Conservation (phyloP, 1,284 basidiomycete genomes). For the Sanghuangporus baumii region DNA sequence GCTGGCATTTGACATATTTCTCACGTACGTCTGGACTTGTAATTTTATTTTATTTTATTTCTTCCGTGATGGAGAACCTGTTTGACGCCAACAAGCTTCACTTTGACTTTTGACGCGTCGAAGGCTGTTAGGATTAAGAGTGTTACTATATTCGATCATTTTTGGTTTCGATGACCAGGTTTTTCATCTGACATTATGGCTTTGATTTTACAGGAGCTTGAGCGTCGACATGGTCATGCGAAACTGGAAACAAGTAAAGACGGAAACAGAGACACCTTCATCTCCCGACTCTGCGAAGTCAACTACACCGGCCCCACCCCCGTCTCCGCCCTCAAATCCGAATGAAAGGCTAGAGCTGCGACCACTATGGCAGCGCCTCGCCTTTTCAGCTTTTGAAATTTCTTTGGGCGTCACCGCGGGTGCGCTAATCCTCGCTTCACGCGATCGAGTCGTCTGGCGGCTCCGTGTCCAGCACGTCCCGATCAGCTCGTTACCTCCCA, state of each 20-base stretch:
- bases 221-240: slow-evolving; percentile 17
- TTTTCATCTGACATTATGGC: background rate
- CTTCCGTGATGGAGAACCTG: background rate
- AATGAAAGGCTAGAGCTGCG: slow-evolving; percentile 8
- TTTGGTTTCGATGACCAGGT: background rate
- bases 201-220: background rate
- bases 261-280: background rate
- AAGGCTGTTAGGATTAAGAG: background rate
- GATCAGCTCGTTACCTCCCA: background rate
- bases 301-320: background rate
- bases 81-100: background rate
- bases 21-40: slow-evolving; percentile 12
- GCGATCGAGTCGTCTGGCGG: slow-evolving; percentile 17
- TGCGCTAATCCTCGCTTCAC: slow-evolving; percentile 13
- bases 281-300: background rate
- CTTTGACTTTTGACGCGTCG: too few species aligned
- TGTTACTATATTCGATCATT: background rate
- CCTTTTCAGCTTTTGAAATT: slow-evolving; percentile 3
- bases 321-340: background rate
- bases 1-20: slow-evolving; percentile 14
- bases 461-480: slow-evolving; percentile 6
- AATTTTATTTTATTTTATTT: background rate
- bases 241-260: slow-evolving; percentile 8
- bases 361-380: slow-evolving; percentile 17
- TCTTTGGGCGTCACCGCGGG: slow-evolving; percentile 8